Base-by-base conservation (phyloP, 1,284 basidiomycete species). In the Fomitopsis schrenkii region DNA sequence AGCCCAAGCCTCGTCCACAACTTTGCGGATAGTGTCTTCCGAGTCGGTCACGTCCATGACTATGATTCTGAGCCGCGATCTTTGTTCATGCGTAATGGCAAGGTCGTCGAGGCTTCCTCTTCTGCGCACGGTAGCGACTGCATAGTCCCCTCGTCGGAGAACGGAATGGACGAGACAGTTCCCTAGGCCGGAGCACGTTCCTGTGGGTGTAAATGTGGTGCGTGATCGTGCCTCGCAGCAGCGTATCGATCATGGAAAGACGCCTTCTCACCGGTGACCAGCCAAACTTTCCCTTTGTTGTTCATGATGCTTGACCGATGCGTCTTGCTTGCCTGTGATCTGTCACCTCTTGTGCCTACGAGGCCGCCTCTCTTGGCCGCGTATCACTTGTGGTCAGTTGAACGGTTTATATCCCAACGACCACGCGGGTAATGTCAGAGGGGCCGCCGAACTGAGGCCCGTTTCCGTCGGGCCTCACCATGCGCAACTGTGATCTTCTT, bases 101-200 rank as follows among this genome's bases (percentile, higher is more conserved):
- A 22, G 22, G 22, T 22, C 22, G 22, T 22, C 22, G 22, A 22
- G 22, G 22, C 35, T 36, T 64, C 50, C 10, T 64, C 64, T 1
- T 48, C 46, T 52, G 63, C 79, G 79, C 28, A 77, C 76, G 14
- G 77, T 78, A 1, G 79, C 78, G 38, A 79, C 72, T 35, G 86
- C 85, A 26, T 75, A 76, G 69, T 87, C 84, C 6, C 84, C 83
- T 22, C 84, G 77, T 33, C 74, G 72, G 22, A 86, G 74, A 2
- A 75, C 80, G n/a, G 76, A 72, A 5, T 66, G 64, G 22, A 82
- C 81, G 7, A 88, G 75, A 44, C 80, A 79, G 63, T 78, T 79
- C 8, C 86, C 85, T 62, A 87, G 82, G 28, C 85, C 85, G 19
- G 84, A 83, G 2, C 83, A 83, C 26, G 83, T 81, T 38, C 85